These are phyloP conservation scores for Ceratocystis papillata DNA, from an alignment of 2,329 filamentous ascomycete species.

Conservation along the genomic window DNA sequence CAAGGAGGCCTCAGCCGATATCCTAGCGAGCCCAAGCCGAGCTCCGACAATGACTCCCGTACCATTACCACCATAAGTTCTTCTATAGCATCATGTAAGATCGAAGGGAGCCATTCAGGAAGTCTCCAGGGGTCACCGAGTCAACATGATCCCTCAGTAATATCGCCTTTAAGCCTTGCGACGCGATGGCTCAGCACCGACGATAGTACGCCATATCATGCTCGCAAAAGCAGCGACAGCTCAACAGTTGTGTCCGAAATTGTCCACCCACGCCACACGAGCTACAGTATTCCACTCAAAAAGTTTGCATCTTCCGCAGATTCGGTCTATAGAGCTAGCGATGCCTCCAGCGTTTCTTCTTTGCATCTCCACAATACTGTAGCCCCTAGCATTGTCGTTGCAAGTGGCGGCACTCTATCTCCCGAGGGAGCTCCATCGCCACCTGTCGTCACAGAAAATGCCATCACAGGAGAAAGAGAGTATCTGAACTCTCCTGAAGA, in stretches of 20 bases:
- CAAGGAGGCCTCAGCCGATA: conserved; percentile 67
- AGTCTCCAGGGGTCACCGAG: conserved; percentile 21
- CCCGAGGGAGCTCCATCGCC: conserved; percentile 34
- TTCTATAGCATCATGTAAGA: conserved; percentile 13
- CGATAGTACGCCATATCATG: conserved; percentile 6
- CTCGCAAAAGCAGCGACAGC: conserved; percentile 8
- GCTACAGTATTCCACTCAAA: conserved; percentile 5
- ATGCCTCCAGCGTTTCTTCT: conserved; percentile 35
- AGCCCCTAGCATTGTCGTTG: conserved; percentile 20
- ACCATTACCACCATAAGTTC: conserved; percentile 27
- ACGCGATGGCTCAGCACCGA: conserved; percentile 21
- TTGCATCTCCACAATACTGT: conserved; percentile 31
- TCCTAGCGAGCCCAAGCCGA: conserved; percentile 32
- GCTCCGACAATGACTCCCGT: conserved; percentile 29
- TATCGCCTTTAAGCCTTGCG: conserved; percentile 19
- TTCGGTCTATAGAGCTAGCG: conserved; percentile 30
- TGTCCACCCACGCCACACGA: conserved; percentile 5
- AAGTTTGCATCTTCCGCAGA: conserved; percentile 10
- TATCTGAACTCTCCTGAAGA: conserved; percentile 67
- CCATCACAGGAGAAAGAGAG: conserved; percentile 38
- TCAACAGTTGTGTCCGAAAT: background rate
- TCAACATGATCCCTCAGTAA: conserved; percentile 4
- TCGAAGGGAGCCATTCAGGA: background rate
- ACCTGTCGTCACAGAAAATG: conserved; percentile 32
- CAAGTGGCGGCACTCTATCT: conserved; percentile 23